Base-by-base conservation (phyloP, 345 rosid genomes). In the Iberis pinnata region DNA sequence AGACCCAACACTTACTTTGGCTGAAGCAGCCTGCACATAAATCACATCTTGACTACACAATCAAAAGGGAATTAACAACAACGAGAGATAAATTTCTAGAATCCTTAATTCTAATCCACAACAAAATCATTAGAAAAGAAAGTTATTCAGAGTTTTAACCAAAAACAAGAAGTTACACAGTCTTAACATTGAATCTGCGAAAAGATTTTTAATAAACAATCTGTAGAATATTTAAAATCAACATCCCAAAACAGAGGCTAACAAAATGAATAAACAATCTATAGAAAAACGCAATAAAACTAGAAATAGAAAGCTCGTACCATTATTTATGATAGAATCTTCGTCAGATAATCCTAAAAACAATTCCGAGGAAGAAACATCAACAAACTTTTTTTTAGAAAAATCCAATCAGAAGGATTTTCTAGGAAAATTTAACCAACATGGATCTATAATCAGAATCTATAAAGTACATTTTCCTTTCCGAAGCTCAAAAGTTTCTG, bases 1-100 rank as follows among this genome's bases (percentile, higher is more conserved):
- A 74, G 95, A 83, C 53, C 98, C 97, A 56, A 80, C 76, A 9
- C 27, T 73, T 8, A 77, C 55, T 71, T 66, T 71, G 49, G 68
- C 76, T 65, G 76, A 57, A 70, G 80, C 70, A 72, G 81, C 87
- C 93, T 87, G 76, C 61, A 1, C 61, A 53, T 26, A 52, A 38
- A 51, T 12, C 41, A 40, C 43, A 14, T 18, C 53, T 53, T 13
- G 10, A 43, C 22, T 12, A 51, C 18, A 50, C 9, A 14, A 29
- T 9, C 31, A 13, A 60, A 39, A 48, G 5, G 33, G 8, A 29
- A 29, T 9, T 2, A 6, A 29, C 10, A 29, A 29, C 33, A 29
- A 29, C 5, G 10, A 29, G 33, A 29, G 4, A 22, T 22, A 6
- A 27, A 27, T 27, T n/a, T n/a, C n/a, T n/a, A n/a, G n/a, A n/a